Evolutionary conservation across 208 protist species (phyloP).

Genomic region (Leishmania major): DNA sequence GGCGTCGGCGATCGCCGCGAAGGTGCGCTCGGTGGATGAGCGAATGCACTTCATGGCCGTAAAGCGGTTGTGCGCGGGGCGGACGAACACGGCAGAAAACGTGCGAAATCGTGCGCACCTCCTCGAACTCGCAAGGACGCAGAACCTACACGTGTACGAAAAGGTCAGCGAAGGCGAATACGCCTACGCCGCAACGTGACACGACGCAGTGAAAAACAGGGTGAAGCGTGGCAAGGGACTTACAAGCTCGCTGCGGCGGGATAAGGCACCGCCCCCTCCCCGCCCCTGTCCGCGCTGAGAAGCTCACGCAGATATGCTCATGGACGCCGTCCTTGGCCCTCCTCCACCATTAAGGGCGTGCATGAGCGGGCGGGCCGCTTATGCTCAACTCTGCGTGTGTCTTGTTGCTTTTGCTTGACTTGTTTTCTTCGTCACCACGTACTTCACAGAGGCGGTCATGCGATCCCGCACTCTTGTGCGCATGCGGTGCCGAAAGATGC

Average conservation of each 20-base stretch:
- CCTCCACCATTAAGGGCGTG: background rate
- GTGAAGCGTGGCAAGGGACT: background rate
- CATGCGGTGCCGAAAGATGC: background rate
- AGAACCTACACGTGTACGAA: conserved; percentile 70
- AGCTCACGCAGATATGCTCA: background rate
- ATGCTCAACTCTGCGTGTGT: background rate
- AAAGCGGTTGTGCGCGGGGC: conserved; percentile 19
- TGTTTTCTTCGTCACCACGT: background rate
- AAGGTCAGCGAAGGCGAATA: conserved; percentile 61
- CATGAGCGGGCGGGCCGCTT: too few species aligned
- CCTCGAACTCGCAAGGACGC: conserved; percentile 35
- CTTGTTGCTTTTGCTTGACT: background rate
- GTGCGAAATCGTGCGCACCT: conserved; percentile 13
- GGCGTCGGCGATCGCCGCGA: conserved; percentile 9
- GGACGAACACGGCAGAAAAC: conserved; percentile 1
- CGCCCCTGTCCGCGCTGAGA: background rate
- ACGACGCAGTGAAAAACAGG: background rate
- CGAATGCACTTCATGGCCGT: conserved; percentile 72
- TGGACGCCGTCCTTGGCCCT: background rate
- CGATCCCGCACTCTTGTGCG: background rate
- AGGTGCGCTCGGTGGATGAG: conserved; percentile 35
- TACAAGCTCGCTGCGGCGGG: background rate
- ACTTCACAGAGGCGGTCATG: background rate
- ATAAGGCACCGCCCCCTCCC: background rate
- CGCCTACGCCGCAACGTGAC: conserved; percentile 5